Percentiles rank a stretch among this genome's conserved stretches.
These are phyloP conservation scores for Spirogloea muscicola DNA, from an alignment of 139 green algal genomes.

Conservation along the genomic window DNA sequence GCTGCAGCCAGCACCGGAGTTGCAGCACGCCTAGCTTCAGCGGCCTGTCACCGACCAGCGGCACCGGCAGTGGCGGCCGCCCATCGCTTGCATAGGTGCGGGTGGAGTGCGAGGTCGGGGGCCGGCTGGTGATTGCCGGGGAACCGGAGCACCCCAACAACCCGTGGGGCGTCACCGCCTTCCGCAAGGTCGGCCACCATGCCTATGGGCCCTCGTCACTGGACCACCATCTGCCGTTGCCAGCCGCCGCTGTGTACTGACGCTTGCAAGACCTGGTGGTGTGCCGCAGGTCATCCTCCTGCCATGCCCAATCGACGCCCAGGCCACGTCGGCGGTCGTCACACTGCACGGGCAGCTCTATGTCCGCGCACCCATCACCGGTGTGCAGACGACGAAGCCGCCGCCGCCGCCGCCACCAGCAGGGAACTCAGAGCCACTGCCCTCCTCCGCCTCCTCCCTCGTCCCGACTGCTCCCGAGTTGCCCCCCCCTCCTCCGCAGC, in stretches of 20 bases:
- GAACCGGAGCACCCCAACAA: conserved; percentile 26
- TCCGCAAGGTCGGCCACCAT: conserved; percentile 7
- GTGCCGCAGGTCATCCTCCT: conserved; percentile 19
- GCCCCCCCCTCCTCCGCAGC: too few species aligned
- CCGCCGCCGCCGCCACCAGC: too few species aligned
- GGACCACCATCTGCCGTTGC: not conserved
- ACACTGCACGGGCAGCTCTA: conserved; percentile 30
- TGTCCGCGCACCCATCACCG: conserved; percentile 4
- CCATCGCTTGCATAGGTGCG: conserved; percentile 10
- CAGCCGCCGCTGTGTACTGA: not conserved
- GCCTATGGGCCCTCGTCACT: not conserved
- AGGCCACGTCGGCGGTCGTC: conserved; percentile 20
- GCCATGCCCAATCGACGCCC: conserved; percentile 3
- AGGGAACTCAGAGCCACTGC: too few species aligned
- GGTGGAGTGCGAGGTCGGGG: conserved; percentile 11
- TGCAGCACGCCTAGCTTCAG: not conserved
- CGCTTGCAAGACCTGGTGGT: too few species aligned
- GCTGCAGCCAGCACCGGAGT: too few species aligned
- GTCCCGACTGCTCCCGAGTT: too few species aligned
- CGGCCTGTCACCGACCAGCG: not conserved
- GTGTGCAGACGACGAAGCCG: too few species aligned
- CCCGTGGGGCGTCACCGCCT: conserved; percentile 19
- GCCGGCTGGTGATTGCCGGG: conserved; percentile 27
- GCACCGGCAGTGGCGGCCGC: too few species aligned
- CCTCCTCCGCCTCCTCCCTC: too few species aligned